Evolutionary conservation across 495 filamentous ascomycete genomes (phyloP).

Genomic region (Hapsidospora chrysogenum): DNA sequence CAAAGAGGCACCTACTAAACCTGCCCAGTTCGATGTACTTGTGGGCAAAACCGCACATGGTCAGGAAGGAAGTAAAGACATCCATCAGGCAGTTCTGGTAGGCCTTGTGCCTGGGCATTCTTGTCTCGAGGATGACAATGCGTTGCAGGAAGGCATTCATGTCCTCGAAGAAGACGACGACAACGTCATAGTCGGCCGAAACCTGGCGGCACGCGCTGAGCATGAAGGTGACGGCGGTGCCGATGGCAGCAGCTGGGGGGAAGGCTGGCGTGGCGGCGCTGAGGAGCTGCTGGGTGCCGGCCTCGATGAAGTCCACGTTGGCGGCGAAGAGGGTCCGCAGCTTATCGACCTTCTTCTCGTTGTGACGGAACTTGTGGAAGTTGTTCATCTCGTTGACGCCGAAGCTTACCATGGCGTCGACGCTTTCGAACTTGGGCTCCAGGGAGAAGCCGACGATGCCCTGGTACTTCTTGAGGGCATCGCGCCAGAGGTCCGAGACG

Average conservation of each 20-base stretch:
- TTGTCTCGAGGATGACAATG: constrained; percentile 9
- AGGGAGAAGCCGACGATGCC: constrained; percentile 7
- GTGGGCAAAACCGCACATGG: constrained; percentile 9
- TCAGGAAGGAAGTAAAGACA: constrained; percentile 11
- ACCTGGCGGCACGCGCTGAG: constrained; percentile 11
- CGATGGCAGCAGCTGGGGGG: constrained; percentile 9
- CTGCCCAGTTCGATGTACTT: constrained; percentile 10
- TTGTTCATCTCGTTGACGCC: constrained; percentile 5
- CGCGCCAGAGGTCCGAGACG: constrained; percentile 8
- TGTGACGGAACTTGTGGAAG: constrained; percentile 11
- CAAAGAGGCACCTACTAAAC: constrained; percentile 3
- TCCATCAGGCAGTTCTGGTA: constrained; percentile 10
- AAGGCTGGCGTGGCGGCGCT: constrained; percentile 7
- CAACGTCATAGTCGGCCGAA: constrained; percentile 13
- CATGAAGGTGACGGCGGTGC: constrained; percentile 10
- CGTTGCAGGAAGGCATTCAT: constrained; percentile 11
- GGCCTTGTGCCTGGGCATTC: constrained; percentile 6
- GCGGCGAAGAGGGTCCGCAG: constrained; percentile 6
- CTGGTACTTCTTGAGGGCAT: constrained; percentile 7
- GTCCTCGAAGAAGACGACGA: constrained; percentile 10
- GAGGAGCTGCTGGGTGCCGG: constrained; percentile 7
- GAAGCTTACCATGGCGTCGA: constrained; percentile 6
- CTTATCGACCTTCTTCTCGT: constrained; percentile 9
- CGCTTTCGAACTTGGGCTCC: constrained; percentile 5
- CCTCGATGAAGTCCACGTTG: constrained; percentile 8